phyloP scores from a whole-genome alignment of 495 filamentous ascomycete species.

The Parathielavia appendiculata region DNA sequence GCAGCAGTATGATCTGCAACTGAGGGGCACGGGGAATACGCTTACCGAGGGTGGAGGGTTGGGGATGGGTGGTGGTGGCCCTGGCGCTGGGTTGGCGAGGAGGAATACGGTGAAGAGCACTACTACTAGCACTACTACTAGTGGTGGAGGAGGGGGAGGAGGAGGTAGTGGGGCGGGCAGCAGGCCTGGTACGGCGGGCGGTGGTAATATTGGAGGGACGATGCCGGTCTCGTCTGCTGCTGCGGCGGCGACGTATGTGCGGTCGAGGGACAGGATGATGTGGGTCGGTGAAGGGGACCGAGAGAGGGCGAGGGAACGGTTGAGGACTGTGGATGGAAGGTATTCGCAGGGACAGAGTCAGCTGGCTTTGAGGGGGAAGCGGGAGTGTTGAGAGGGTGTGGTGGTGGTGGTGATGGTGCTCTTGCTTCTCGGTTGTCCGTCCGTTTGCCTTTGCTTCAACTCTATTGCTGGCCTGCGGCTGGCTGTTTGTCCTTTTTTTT shows the following conservation, averaged over 20 bases:
- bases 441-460: neutral
- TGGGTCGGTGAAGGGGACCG: neutral
- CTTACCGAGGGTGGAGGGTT: neutral
- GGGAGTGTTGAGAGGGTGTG: neutral
- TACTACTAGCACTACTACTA: neutral
- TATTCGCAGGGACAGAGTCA: too few relatives aligned
- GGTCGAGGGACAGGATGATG: conserved; percentile 2
- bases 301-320: conserved; percentile 3
- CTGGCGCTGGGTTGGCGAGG: neutral
- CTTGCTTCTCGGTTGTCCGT: neutral
- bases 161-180: neutral
- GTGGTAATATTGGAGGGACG: neutral
- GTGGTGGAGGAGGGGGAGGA: neutral
- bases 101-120: conserved; percentile 13
- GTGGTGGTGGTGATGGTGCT: neutral
- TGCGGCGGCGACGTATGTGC: conserved; percentile 5
- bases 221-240: neutral
- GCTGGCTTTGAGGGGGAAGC: neutral
- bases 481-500: neutral
- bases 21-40: neutral
- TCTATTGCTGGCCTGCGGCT: neutral
- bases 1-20: conserved; percentile 6
- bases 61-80: neutral
- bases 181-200: neutral
- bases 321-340: conserved; percentile 1